A percentile compares a stretch with the other conserved stretches of the same genome.
phyloP scores from a whole-genome alignment of 306 rosid genomes.

The Prunus salicina region DNA sequence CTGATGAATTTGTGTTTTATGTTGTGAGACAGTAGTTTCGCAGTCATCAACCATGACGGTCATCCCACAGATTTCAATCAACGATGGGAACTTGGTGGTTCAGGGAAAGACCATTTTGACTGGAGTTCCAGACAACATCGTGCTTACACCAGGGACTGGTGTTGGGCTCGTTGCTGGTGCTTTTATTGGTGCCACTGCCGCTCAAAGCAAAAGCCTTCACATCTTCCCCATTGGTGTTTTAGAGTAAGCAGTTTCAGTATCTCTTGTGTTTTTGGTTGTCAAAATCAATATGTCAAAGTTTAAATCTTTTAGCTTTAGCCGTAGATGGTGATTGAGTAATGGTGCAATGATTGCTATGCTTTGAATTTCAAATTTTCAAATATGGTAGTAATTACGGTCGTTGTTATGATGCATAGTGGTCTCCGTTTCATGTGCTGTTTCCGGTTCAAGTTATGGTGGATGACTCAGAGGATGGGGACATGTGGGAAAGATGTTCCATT shows the following conservation, averaged over 20 bases:
- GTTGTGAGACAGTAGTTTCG: slow-evolving; percentile 30
- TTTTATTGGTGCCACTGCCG: slow-evolving; percentile 80
- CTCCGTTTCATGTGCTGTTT: slow-evolving; percentile 81
- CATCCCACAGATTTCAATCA: slow-evolving; percentile 58
- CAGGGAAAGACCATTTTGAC: slow-evolving; percentile 81
- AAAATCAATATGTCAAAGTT: neutral
- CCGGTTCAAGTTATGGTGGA: slow-evolving; percentile 99
- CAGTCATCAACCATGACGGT: slow-evolving; percentile 69
- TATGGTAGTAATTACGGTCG: neutral
- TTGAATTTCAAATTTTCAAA: neutral
- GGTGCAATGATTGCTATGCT: neutral
- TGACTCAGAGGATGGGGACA: slow-evolving; percentile 98
- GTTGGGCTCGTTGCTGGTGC: slow-evolving; percentile 69
- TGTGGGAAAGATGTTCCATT: slow-evolving; percentile 84
- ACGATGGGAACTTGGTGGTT: slow-evolving; percentile 78
- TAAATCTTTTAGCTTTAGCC: neutral
- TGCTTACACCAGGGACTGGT: slow-evolving; percentile 62
- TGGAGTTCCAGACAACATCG: slow-evolving; percentile 79
- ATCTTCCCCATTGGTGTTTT: slow-evolving; percentile 78
- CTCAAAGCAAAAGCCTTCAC: slow-evolving; percentile 71
- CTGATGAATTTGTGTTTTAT: slow-evolving; percentile 1
- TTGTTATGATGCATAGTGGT: slow-evolving; percentile 41
- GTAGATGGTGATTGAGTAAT: neutral
- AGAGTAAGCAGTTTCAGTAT: slow-evolving; percentile 52
- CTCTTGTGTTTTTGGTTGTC: no score